Evolutionary conservation across 108 stramenopile species (phyloP), one percentile per base, ranked within the genome.

Genomic region (Craspedostauros australis): DNA sequence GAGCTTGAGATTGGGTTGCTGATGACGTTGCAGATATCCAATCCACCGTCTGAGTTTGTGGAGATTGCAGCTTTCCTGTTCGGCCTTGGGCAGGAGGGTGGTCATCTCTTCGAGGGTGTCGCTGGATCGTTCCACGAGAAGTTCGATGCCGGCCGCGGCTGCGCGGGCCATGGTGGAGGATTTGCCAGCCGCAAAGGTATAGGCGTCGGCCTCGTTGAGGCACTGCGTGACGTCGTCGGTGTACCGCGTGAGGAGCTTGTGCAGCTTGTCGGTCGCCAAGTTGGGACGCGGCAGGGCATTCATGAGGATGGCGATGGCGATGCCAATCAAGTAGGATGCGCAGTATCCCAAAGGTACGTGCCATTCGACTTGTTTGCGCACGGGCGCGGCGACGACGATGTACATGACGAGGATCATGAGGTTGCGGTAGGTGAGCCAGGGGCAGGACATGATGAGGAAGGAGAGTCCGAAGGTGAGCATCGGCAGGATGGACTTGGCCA

Each of bases 401-500:
- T 51, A 58, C 57, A 68, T 55, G 41, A 62, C 45, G n/a, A 51
- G 32, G 16, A 73, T 28, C 64, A 73, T 52, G 26, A 55, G 30
- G 42, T 51, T 46, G 2, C 58, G 43, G 18, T 51, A 44, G 28
- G 26, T 28, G 21, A 62, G 22, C 60, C 50, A 51, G 22, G 50
- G 60, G 27, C 60, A 62, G 31, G 40, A 44, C 60, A 62, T 62
- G 24, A 62, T 50, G 5, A 51, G n/a, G 2, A 52, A 20, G 2
- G 60, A 50, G 15, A 62, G 25, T 5, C 19, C 9, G 19, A 51
- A 55, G 7, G 50, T 50, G 25, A 50, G n/a, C 25, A 26, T 16
- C 0, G 53, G 60, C 1, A 54, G 27, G 22, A 20, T 19, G 12
- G 54, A 0, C 28, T 25, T 27, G 21, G 50, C 46, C 1, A 57